Evolutionary conservation across 2,329 filamentous ascomycete species (phyloP).

Genomic region (Trichoderma breve): DNA sequence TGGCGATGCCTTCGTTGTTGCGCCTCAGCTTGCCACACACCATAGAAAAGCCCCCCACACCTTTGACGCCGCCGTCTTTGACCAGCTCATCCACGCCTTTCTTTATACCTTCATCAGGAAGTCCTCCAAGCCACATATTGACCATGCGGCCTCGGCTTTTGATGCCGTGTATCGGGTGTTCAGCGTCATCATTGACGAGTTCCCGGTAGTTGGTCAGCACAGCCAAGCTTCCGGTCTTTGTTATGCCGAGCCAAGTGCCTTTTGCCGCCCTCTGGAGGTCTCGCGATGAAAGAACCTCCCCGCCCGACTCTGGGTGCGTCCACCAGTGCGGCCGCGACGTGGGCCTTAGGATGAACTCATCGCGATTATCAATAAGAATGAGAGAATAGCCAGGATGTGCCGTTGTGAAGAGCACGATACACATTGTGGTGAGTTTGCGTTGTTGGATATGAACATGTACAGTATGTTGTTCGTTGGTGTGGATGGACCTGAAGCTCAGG

Average conservation of each 20-base stretch:
- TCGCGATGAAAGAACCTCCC: constrained; percentile 55
- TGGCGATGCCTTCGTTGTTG: constrained; percentile 52
- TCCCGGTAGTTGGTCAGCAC: constrained; percentile 68
- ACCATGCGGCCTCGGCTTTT: constrained; percentile 64
- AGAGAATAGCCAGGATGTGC: constrained; percentile 72
- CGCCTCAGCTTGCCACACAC: constrained; percentile 59
- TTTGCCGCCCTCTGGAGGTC: constrained; percentile 61
- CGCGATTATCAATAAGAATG: constrained; percentile 74
- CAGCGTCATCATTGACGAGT: constrained; percentile 43
- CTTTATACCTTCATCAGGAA: constrained; percentile 46
- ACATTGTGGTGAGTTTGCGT: constrained; percentile 51
- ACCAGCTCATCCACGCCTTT: constrained; percentile 54
- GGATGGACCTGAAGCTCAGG: not conserved
- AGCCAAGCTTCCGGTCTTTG: constrained; percentile 57
- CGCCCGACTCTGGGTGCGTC: constrained; percentile 44
- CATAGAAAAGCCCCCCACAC: constrained; percentile 65
- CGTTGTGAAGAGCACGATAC: constrained; percentile 73
- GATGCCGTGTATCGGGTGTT: constrained; percentile 52
- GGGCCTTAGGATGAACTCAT: constrained; percentile 67
- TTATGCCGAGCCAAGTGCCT: constrained; percentile 66
- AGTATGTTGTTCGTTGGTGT: not conserved
- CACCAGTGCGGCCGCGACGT: constrained; percentile 66
- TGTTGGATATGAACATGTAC: not conserved
- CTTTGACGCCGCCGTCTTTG: constrained; percentile 52
- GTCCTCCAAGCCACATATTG: constrained; percentile 57